These are phyloP conservation scores for Carpinus viminea DNA, from an alignment of 306 rosid species.

Conservation along the genomic window DNA sequence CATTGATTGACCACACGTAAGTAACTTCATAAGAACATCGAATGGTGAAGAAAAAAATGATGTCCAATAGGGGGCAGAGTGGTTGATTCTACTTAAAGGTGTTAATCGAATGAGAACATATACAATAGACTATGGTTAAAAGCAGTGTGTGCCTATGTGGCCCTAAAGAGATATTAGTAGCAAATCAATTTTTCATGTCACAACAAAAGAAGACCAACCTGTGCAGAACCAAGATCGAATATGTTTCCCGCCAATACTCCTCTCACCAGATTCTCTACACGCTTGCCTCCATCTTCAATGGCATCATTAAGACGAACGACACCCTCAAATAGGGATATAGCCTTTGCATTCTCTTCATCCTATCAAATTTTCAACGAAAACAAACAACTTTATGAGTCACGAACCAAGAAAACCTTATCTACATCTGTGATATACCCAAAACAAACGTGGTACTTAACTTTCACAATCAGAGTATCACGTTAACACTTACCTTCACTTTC, in stretches of 20 bases:
- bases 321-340: conserved; percentile 67
- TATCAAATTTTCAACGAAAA: conserved; percentile 35
- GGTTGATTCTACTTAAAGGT: neutral
- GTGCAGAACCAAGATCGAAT: conserved; percentile 97
- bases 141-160: neutral
- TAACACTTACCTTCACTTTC: conserved; percentile 70
- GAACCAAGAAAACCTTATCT: no score
- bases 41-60: neutral
- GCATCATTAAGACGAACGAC: conserved; percentile 76
- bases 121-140: neutral
- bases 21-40: neutral
- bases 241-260: conserved; percentile 96
- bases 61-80: neutral
- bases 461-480: neutral
- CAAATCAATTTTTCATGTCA: neutral
- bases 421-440: no score
- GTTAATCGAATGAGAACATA: neutral
- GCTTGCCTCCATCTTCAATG: conserved; percentile 84
- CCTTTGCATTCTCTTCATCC: conserved; percentile 98
- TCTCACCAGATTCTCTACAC: conserved; percentile 75
- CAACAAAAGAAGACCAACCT: conserved; percentile 44
- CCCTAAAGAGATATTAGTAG: neutral
- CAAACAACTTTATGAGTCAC: conserved; percentile 14
- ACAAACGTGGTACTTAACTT: no score
- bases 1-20: neutral